Base-by-base conservation (phyloP, 345 rosid genomes). In the Eutrema heterophyllum region DNA sequence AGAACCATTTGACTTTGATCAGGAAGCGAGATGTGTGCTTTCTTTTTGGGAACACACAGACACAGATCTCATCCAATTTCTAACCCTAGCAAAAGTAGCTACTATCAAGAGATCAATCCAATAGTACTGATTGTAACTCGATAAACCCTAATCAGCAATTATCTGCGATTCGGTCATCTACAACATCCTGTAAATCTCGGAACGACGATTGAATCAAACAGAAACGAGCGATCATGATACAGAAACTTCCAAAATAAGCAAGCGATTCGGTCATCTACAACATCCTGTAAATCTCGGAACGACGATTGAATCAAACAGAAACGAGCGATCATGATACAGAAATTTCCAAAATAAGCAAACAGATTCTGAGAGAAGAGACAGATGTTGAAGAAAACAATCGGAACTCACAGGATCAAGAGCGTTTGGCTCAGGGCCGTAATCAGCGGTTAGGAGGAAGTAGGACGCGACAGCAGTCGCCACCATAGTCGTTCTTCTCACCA, bases 371-470 rank as follows among this genome's bases (percentile, higher is more conserved):
- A 32, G 14, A 46, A 46, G 30, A 48, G 15, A 24, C 9, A 55
- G 24, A 30, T 1, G 8, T 3, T 4, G 15, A 13, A 30, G 52
- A 51, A 57, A 58, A 43, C 51, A 61, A 70, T 16, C 26, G 35
- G 15, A 65, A 69, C 87, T 74, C 70, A 91, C 98, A 10, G 98
- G 98, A 65, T 88, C 98, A 32, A 93, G 85, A 59, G 45, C 89
- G 70, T 88, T 91, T 36, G 97, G 92, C 44, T 89, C 84, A 39
- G 98, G 95, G 50, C 98, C 98, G 77, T 92, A 92, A 68, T 93
- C 98, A 18, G 96, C 96, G 7, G 96, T 91, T 55, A 93, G 82
- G 55, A 93, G 94, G 63, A 89, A 84, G 84, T 93, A 93, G 55
- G 91, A 82, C 43, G 89, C 94, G 64, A 87, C 86, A 7, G 76